Conservation (phyloP, 2,329 filamentous ascomycete genomes). For the Arthrobotrys megalospora region DNA sequence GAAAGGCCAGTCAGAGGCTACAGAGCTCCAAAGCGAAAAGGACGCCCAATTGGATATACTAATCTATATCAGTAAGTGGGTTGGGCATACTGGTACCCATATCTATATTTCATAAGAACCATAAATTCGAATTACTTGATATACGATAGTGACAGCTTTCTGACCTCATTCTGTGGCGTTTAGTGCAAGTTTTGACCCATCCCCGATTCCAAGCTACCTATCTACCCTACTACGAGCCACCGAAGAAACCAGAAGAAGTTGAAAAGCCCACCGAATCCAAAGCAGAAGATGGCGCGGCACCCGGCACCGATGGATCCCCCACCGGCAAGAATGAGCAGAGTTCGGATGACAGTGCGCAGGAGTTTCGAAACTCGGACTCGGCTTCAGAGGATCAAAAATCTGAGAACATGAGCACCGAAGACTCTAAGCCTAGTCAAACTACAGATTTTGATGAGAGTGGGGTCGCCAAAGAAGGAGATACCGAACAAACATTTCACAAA, state of each 20-base stretch:
- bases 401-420: background rate
- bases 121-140: background rate
- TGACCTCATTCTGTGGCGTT: background rate
- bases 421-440: background rate
- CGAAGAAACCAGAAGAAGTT: background rate
- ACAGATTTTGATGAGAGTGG: background rate
- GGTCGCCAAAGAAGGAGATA: background rate
- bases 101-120: background rate
- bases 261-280: background rate
- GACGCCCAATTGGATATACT: conserved; percentile 24
- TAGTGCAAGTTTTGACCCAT: conserved; percentile 32
- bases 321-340: background rate
- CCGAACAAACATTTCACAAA: background rate
- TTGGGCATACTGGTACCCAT: no score
- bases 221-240: background rate
- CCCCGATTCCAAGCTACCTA: conserved; percentile 17
- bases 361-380: background rate
- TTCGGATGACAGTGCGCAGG: no score
- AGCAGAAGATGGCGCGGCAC: no score
- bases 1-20: background rate
- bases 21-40: conserved; percentile 17
- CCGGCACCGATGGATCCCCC: background rate
- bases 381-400: no score
- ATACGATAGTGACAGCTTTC: background rate
- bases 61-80: conserved; percentile 17